Base-by-base conservation (phyloP, 441 rosid genomes). In the Pelargonium cotyledonis region DNA sequence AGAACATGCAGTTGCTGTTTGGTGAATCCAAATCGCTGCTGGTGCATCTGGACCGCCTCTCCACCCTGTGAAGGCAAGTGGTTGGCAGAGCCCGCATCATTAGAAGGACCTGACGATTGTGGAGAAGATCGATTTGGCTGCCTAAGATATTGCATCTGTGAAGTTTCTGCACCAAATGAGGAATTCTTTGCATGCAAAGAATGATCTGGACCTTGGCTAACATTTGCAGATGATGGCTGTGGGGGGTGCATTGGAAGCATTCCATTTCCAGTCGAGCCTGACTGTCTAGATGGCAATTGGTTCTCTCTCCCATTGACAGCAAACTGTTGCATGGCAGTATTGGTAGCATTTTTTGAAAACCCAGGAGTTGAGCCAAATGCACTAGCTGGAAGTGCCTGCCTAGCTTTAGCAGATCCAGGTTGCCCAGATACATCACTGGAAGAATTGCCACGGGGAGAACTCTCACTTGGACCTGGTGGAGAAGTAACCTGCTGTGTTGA, bases 1-100 rank as follows among this genome's bases (percentile, higher is more conserved):
- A 93, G 97, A 76, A 92, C 99, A 83, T 96, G 96, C 70, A 93
- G 82, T 75, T 96, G 99, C 70, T 91, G 94, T 83, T 88, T 96
- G 12, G 99, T 91, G 83, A 92, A 96, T 70, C 89, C 96, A 71
- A 63, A 15, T 67, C 77, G 85, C 80, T 81, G 95, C 71, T 80
- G 88, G 51, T 85, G 70, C 71, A 71, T 75, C 75, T 87, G 95
- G 73, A 77, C 74, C 81, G 85, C 79, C 67, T 76, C 78, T 66
- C 88, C 91, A 70, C 84, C 85, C 66, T 81, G 93, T 65, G 83
- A 73, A 62, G 88, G 72, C 18, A 77, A 66, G 47, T 76, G 82
- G 68, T 68, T 81, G 73, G 67, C 63, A 41, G 83, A 78, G 63
- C 75, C 82, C 57, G 87, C 85, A 67, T 82, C 93, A 75, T 58